These are phyloP conservation scores for Seminavis robusta DNA, from an alignment of 108 stramenopile genomes.

Conservation along the genomic window DNA sequence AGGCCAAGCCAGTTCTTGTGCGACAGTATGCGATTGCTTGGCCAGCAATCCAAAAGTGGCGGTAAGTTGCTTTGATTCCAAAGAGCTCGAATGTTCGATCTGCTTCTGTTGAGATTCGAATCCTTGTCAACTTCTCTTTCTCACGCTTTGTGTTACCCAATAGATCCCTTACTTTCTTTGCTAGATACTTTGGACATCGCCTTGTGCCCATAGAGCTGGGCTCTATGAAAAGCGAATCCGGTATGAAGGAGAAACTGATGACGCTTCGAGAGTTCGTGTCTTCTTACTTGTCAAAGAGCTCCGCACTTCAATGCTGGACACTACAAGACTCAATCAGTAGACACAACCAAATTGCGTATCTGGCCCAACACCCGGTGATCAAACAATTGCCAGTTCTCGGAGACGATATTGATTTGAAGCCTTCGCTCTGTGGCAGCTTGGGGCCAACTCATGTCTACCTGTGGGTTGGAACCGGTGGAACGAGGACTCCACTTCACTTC, in stretches of 20 bases:
- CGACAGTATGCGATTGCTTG: no score
- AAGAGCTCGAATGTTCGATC: no score
- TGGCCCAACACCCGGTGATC: constrained; percentile 61
- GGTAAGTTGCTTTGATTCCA: no score
- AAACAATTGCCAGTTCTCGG: constrained; percentile 46
- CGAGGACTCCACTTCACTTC: constrained; percentile 66
- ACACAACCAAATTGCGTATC: constrained; percentile 26
- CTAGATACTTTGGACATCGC: constrained; percentile 39
- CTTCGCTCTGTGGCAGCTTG: constrained; percentile 15
- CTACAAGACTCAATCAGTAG: constrained; percentile 19
- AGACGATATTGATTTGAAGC: constrained; percentile 26
- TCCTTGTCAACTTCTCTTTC: no score
- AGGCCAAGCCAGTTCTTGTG: no score
- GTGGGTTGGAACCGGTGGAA: constrained; percentile 72
- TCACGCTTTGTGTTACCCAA: no score
- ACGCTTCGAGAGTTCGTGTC: constrained; percentile 33
- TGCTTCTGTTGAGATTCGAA: no score
- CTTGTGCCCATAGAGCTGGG: constrained; percentile 59
- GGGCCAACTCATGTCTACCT: constrained; percentile 41
- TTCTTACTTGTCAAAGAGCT: constrained; percentile 23
- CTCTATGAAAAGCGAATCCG: constrained; percentile 21
- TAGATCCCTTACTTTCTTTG: no score
- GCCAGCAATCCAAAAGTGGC: no score
- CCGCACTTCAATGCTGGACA: constrained; percentile 19
- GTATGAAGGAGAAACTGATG: constrained; percentile 46